Evolutionary conservation across 306 rosid species (phyloP).

Genomic region (Astragalus glycyphyllos): DNA sequence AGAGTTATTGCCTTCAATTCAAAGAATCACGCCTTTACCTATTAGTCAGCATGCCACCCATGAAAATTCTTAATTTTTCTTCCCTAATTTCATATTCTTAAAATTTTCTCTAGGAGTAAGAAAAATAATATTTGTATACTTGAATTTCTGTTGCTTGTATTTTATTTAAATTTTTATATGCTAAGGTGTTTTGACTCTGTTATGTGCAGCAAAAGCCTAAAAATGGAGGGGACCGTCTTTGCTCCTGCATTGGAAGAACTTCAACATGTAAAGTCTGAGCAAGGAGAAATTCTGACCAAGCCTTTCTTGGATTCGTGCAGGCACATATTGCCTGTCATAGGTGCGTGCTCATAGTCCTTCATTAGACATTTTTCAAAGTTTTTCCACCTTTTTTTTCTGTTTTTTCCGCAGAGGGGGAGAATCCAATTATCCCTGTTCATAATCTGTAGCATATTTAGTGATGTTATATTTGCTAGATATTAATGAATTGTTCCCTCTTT

Average conservation of each 20-base stretch:
- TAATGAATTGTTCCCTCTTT: slow-evolving; percentile 16
- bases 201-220: slow-evolving; percentile 47
- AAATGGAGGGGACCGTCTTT: slow-evolving; percentile 83
- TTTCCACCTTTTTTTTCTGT: slow-evolving; percentile 4
- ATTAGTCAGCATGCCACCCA: neutral
- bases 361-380: slow-evolving; percentile 13
- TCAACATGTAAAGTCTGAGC: slow-evolving; percentile 67
- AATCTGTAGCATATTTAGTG: slow-evolving; percentile 10
- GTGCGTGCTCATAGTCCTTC: slow-evolving; percentile 49
- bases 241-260: slow-evolving; percentile 81
- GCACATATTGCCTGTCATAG: slow-evolving; percentile 87
- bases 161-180: slow-evolving; percentile 22
- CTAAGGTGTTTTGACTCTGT: neutral
- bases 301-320: slow-evolving; percentile 93
- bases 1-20: neutral
- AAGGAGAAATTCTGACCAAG: slow-evolving; percentile 75
- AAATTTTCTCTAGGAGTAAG: neutral
- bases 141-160: neutral
- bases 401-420: neutral
- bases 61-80: slow-evolving; percentile 28
- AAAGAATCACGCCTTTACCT: slow-evolving; percentile 1
- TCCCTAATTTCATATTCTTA: slow-evolving; percentile 12
- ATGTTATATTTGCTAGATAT: slow-evolving; percentile 31
- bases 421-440: slow-evolving; percentile 8
- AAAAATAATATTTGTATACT: slow-evolving; percentile 3